phyloP scores from a whole-genome alignment of 2,329 filamentous ascomycete genomes.

The Stylonectria norvegica region DNA sequence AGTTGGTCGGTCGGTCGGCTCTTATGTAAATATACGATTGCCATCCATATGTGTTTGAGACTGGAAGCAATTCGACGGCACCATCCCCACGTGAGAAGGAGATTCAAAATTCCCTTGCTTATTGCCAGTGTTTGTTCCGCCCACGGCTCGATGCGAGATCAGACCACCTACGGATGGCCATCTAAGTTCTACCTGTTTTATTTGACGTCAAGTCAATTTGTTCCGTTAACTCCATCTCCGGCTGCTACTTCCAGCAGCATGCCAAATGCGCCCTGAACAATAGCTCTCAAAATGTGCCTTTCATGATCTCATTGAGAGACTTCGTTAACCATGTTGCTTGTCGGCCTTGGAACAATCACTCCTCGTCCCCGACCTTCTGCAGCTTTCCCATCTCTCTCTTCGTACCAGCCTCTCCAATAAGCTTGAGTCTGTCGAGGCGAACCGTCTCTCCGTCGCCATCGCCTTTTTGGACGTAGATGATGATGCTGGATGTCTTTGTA shows the following conservation, averaged over 20 bases:
- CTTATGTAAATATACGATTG: too few species aligned
- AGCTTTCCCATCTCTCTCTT: slow-evolving; percentile 92
- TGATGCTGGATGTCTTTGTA: slow-evolving; percentile 83
- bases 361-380: slow-evolving; percentile 84
- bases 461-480: slow-evolving; percentile 85
- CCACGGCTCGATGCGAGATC: too few species aligned
- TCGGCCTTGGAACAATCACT: slow-evolving; percentile 45
- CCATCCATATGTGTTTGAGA: too few species aligned
- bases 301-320: slow-evolving; percentile 1
- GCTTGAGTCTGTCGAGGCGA: slow-evolving; percentile 70
- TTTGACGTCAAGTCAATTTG: slow-evolving; percentile 10
- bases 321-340: background rate
- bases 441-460: slow-evolving; percentile 82
- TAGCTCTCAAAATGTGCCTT: slow-evolving; percentile 2
- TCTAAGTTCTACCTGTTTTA: slow-evolving; percentile 21
- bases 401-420: slow-evolving; percentile 87
- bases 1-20: too few species aligned
- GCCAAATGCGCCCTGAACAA: slow-evolving; percentile 10
- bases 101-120: too few species aligned
- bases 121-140: too few species aligned
- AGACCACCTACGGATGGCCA: background rate
- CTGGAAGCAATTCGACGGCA: too few species aligned
- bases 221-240: slow-evolving; percentile 20
- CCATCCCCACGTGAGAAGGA: too few species aligned
- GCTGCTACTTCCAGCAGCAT: slow-evolving; percentile 7